Evolutionary conservation across 768 basidiomycete species (phyloP), one percentile per base, ranked within the genome.

Genomic region (Gautieria morchelliformis): DNA sequence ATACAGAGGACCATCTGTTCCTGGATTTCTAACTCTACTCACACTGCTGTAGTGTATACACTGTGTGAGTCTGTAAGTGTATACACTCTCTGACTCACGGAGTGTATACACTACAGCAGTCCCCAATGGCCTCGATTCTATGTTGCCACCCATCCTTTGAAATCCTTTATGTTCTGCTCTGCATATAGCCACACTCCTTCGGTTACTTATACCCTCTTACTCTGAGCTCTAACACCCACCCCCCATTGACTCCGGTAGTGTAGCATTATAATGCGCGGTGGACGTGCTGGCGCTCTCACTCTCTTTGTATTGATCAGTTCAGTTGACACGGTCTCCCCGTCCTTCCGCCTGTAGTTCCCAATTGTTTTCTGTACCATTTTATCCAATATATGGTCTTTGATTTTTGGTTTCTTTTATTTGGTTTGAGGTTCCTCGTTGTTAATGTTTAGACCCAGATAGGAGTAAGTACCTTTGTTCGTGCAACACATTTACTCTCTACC

Each of bases 221-320:
- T 50, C n/a, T 22, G 47, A 35, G 56, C 30, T 45, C 45, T n/a
- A 20, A 24, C 33, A 22, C 17, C 45, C 32, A 47, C 35, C n/a
- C 11, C 45, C 22, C n/a, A n/a, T 50, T 37, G 20, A 35, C 11
- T 57, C 20, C 35, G 19, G 12, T 49, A 33, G 5, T 57, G 56
- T 57, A 57, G 56, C 56, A 55, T 39, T 57, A 46, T 57, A 57
- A 37, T 49, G 48, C 48, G 56, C 37, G 47, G 42, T 46, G 47
- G 46, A 57, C 30, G 56, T 39, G 20, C 56, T 42, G 27, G 46
- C 45, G 42, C 56, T 52, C 46, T 27, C 32, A 41, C 46, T 30
- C 42, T 35, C 41, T 57, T 57, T 57, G 56, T 57, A 57, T 57
- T 44, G 56, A 52, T 52, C 51, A 52, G 32, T 52, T 24, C 27